Conservation (phyloP, 106 monocot species). For the Allium sativum region DNA sequence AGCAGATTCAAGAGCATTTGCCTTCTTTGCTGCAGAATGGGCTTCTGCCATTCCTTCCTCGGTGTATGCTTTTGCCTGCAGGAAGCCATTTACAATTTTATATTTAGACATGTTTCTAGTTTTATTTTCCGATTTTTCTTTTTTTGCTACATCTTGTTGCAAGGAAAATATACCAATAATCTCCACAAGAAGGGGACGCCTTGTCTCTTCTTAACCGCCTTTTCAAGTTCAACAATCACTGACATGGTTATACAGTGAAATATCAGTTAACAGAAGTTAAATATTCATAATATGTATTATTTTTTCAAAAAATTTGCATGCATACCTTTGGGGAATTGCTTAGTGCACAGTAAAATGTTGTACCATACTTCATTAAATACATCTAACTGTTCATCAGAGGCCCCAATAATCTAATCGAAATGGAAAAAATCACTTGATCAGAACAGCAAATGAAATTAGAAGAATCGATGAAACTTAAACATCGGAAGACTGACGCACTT, state of each 20-base stretch:
- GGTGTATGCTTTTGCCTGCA: slow-evolving; percentile 46
- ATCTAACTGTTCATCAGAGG: slow-evolving; percentile 88
- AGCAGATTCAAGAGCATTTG: slow-evolving; percentile 34
- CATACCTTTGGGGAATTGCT: slow-evolving; percentile 44
- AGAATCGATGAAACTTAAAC: too few relatives aligned
- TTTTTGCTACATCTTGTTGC: background rate
- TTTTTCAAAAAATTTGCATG: background rate
- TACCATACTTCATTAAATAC: slow-evolving; percentile 86
- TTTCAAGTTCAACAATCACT: slow-evolving; percentile 47
- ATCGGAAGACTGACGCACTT: slow-evolving; percentile 20
- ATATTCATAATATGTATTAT: background rate
- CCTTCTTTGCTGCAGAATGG: slow-evolving; percentile 26
- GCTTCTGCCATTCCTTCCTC: slow-evolving; percentile 27
- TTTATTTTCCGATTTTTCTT: background rate
- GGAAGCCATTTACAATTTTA: background rate
- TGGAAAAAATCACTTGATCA: background rate
- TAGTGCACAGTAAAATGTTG: slow-evolving; percentile 29
- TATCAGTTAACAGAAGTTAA: background rate
- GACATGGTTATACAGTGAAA: background rate
- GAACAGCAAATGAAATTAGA: background rate
- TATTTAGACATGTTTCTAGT: background rate
- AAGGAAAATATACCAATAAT: slow-evolving; percentile 43
- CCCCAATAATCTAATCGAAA: slow-evolving; percentile 57
- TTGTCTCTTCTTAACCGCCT: slow-evolving; percentile 32
- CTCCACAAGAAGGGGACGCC: slow-evolving; percentile 64